Conservation (phyloP, 2,329 filamentous ascomycete genomes). For the Dothideomycetes sp. region DNA sequence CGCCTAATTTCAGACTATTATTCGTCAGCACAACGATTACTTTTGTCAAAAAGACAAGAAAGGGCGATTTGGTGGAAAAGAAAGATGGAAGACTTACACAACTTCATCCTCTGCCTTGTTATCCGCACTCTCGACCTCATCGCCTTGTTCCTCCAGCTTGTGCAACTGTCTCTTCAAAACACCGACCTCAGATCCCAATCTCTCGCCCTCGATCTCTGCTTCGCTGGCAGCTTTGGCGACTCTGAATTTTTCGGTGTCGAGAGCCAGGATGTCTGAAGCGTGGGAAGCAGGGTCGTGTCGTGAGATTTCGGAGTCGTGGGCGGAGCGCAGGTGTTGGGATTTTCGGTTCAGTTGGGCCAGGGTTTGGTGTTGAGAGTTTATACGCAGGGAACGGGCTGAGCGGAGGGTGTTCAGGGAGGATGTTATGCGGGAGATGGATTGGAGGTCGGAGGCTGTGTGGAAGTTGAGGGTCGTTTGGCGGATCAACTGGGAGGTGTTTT, state of each 20-base stretch:
- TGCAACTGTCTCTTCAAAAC: slow-evolving; percentile 66
- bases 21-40: not conserved
- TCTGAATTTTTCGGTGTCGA: slow-evolving; percentile 90
- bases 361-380: slow-evolving; percentile 32
- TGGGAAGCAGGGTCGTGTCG: slow-evolving; percentile 71
- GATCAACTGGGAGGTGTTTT: slow-evolving; percentile 57
- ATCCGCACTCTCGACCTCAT: slow-evolving; percentile 58
- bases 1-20: slow-evolving; percentile 65
- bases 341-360: slow-evolving; percentile 59
- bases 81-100: slow-evolving; percentile 29
- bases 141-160: slow-evolving; percentile 76
- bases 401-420: slow-evolving; percentile 77
- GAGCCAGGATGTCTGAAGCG: slow-evolving; percentile 71
- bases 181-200: slow-evolving; percentile 69
- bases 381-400: slow-evolving; percentile 69
- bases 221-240: slow-evolving; percentile 86
- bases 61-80: not conserved
- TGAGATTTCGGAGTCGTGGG: slow-evolving; percentile 66
- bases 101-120: slow-evolving; percentile 38
- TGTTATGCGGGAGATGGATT: slow-evolving; percentile 71
- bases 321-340: slow-evolving; percentile 62
- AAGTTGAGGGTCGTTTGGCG: slow-evolving; percentile 88
- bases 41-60: not conserved
- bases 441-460: slow-evolving; percentile 83
- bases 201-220: slow-evolving; percentile 87